phyloP scores from a whole-genome alignment of 371 early-diverging fungal genomes.

The Mortierella sp. region DNA sequence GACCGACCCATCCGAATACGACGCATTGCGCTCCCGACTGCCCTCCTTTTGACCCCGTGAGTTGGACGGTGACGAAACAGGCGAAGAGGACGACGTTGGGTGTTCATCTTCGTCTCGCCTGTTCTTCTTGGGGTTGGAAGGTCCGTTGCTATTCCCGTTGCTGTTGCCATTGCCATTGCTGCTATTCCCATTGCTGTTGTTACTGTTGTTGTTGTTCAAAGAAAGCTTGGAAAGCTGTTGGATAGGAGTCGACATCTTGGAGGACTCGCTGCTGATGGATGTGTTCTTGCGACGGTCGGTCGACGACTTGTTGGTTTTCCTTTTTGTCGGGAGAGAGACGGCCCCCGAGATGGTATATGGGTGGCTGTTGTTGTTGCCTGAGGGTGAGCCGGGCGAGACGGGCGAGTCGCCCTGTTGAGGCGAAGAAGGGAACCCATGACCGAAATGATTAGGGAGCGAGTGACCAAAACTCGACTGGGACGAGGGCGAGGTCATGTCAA shows the following conservation, averaged over 20 bases:
- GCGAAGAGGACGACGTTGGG: constrained; percentile 22
- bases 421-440: constrained; percentile 19
- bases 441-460: constrained; percentile 32
- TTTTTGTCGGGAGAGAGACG: constrained; percentile 29
- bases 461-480: constrained; percentile 36
- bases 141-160: constrained; percentile 4
- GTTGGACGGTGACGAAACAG: constrained; percentile 23
- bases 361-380: constrained; percentile 4
- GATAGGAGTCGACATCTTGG: constrained; percentile 42
- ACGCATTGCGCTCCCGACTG: constrained; percentile 34
- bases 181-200: background rate
- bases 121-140: constrained; percentile 47
- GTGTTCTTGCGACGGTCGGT: constrained; percentile 20
- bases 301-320: constrained; percentile 33
- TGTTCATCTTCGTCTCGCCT: constrained; percentile 46
- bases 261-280: constrained; percentile 16
- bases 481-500: constrained; percentile 54
- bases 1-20: constrained; percentile 44
- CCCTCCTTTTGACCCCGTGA: constrained; percentile 17
- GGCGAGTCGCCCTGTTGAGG: constrained; percentile 32
- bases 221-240: constrained; percentile 52
- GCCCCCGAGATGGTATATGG: constrained; percentile 17
- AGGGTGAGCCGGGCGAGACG: constrained; percentile 37
- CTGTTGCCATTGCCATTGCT: constrained; percentile 4
- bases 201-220: constrained; percentile 22